These are phyloP conservation scores for Kluyveromyces wickerhamii DNA, from an alignment of 805 yeast species.

Conservation along the genomic window DNA sequence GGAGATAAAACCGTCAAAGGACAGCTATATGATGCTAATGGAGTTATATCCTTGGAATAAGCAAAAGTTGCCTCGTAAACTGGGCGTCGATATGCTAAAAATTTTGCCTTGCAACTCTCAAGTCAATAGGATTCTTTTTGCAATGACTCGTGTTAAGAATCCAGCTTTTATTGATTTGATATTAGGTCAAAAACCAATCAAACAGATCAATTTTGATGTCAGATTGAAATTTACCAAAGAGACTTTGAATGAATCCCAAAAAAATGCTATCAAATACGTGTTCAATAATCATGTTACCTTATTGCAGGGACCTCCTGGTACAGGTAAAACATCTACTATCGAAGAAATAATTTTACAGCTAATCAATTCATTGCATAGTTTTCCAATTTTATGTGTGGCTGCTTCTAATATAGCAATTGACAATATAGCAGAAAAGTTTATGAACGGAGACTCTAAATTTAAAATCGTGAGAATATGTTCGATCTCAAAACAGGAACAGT, in stretches of 20 bases:
- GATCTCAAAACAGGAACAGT: constrained; percentile 52
- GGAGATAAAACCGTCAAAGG: constrained; percentile 30
- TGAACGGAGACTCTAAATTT: constrained; percentile 41
- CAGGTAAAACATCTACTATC: constrained; percentile 69
- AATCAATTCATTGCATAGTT: constrained; percentile 44
- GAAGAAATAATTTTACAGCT: constrained; percentile 55
- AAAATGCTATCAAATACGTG: constrained; percentile 45
- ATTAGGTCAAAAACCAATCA: constrained; percentile 46
- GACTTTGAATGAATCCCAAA: constrained; percentile 52
- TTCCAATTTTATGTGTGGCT: constrained; percentile 65
- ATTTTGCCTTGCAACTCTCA: constrained; percentile 58
- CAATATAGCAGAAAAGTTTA: constrained; percentile 62
- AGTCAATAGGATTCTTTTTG: constrained; percentile 52
- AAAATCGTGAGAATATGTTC: constrained; percentile 51
- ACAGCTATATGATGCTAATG: constrained; percentile 34
- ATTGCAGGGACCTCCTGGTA: constrained; percentile 77
- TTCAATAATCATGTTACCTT: constrained; percentile 44
- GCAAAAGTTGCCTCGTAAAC: constrained; percentile 37
- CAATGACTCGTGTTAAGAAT: constrained; percentile 54
- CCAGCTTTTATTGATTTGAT: constrained; percentile 43
- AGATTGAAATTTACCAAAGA: constrained; percentile 41
- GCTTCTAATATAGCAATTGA: constrained; percentile 72
- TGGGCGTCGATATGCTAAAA: constrained; percentile 31
- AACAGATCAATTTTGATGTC: constrained; percentile 51
- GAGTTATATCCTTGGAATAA: constrained; percentile 54